Evolutionary conservation across 1,139 yeast species (phyloP).

Genomic region (Yarrowia galli): DNA sequence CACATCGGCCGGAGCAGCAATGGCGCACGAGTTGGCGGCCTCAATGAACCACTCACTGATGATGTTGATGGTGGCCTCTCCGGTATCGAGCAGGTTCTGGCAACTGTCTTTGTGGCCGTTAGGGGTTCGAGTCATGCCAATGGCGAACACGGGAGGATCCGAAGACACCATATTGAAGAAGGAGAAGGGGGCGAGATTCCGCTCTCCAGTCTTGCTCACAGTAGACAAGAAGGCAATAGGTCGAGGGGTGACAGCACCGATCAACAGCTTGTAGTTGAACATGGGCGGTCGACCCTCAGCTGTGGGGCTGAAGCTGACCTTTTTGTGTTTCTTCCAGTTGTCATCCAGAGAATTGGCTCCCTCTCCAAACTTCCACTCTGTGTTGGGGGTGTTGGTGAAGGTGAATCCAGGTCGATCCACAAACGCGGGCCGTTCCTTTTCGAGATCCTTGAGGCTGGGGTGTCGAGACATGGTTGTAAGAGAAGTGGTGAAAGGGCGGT

Average conservation of each 20-base stretch:
- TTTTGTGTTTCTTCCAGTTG: constrained; percentile 54
- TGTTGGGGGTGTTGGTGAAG: constrained; percentile 46
- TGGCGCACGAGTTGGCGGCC: constrained; percentile 64
- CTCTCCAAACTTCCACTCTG: constrained; percentile 58
- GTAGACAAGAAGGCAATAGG: constrained; percentile 67
- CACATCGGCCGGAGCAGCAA: constrained; percentile 58
- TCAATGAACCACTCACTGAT: constrained; percentile 71
- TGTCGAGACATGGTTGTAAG: constrained; percentile 13
- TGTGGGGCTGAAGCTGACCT: constrained; percentile 60
- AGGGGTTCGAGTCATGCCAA: constrained; percentile 58
- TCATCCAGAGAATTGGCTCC: constrained; percentile 54
- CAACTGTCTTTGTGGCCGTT: constrained; percentile 58
- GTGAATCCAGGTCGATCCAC: constrained; percentile 42
- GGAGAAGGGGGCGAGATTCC: constrained; percentile 67
- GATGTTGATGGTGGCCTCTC: constrained; percentile 64
- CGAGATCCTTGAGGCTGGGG: constrained; percentile 41
- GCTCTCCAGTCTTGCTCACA: constrained; percentile 54
- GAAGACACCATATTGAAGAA: constrained; percentile 59
- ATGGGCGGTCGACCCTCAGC: constrained; percentile 54
- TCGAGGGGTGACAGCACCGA: constrained; percentile 62
- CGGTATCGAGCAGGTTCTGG: constrained; percentile 58
- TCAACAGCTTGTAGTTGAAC: constrained; percentile 60
- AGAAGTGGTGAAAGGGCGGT: neutral
- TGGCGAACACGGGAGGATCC: constrained; percentile 66
- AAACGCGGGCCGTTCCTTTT: constrained; percentile 44